Evolutionary conservation across 2,329 filamentous ascomycete genomes (phyloP).

Genomic region (Aspergillus latus): DNA sequence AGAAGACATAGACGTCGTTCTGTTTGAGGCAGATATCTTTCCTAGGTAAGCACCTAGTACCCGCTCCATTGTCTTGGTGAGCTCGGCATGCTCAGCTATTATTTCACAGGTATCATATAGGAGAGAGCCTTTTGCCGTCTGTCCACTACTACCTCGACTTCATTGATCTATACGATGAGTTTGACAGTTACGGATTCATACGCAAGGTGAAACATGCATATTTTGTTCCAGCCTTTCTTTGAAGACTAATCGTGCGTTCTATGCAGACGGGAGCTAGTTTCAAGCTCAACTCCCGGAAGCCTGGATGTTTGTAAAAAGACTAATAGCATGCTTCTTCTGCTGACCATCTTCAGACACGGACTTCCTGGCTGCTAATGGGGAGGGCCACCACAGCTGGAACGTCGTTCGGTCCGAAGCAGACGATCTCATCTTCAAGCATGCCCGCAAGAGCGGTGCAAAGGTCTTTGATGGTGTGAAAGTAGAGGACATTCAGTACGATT

Average conservation of each 20-base stretch:
- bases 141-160: neutral
- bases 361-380: slow-evolving; percentile 24
- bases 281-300: neutral
- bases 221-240: neutral
- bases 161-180: neutral
- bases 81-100: neutral
- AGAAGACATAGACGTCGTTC: slow-evolving; percentile 47
- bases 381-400: slow-evolving; percentile 29
- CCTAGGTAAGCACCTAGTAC: slow-evolving; percentile 23
- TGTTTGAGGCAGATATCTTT: slow-evolving; percentile 48
- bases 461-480: slow-evolving; percentile 10
- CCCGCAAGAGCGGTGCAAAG: slow-evolving; percentile 26
- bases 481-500: neutral
- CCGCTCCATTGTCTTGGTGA: neutral
- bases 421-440: slow-evolving; percentile 30
- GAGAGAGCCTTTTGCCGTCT: neutral
- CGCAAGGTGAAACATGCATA: neutral
- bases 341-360: slow-evolving; percentile 20
- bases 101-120: neutral
- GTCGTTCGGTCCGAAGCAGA: slow-evolving; percentile 33
- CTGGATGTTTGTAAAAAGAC: neutral
- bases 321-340: neutral
- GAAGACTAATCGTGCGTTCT: neutral
- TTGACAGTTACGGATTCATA: neutral
- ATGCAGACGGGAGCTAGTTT: neutral